These are phyloP conservation scores for Monsonia emarginata DNA, from an alignment of 441 rosid genomes.

Conservation along the genomic window DNA sequence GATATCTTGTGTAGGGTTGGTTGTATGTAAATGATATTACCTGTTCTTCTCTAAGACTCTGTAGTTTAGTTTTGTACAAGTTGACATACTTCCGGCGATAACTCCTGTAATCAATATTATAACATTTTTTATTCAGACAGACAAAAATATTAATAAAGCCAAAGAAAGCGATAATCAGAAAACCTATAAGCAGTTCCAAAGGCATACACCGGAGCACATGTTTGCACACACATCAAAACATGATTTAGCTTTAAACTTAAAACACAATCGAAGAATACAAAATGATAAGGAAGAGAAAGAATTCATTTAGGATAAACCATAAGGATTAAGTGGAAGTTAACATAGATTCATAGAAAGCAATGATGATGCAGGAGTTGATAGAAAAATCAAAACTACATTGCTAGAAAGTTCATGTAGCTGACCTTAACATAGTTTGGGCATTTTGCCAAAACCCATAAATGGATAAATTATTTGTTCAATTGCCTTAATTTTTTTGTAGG, in stretches of 20 bases:
- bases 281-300: not conserved
- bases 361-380: not conserved
- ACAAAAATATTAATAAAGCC: constrained; percentile 9
- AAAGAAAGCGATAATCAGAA: not conserved
- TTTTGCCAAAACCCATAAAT: not conserved
- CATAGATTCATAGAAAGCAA: not conserved
- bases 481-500: too few species aligned
- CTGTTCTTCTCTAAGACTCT: constrained; percentile 65
- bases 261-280: too few species aligned
- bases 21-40: constrained; percentile 24
- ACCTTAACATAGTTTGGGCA: not conserved
- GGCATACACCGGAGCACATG: not conserved
- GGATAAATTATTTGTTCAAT: not conserved
- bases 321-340: not conserved
- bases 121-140: constrained; percentile 9
- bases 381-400: not conserved
- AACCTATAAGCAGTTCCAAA: not conserved
- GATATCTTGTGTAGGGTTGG: constrained; percentile 5
- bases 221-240: not conserved
- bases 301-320: not conserved
- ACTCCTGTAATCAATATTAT: constrained; percentile 38
- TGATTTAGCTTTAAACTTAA: too few species aligned
- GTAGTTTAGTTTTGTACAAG: constrained; percentile 68
- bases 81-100: constrained; percentile 62
- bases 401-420: not conserved